Conservation (phyloP, 1,284 basidiomycete species). For the Fomitopsis palustris region DNA sequence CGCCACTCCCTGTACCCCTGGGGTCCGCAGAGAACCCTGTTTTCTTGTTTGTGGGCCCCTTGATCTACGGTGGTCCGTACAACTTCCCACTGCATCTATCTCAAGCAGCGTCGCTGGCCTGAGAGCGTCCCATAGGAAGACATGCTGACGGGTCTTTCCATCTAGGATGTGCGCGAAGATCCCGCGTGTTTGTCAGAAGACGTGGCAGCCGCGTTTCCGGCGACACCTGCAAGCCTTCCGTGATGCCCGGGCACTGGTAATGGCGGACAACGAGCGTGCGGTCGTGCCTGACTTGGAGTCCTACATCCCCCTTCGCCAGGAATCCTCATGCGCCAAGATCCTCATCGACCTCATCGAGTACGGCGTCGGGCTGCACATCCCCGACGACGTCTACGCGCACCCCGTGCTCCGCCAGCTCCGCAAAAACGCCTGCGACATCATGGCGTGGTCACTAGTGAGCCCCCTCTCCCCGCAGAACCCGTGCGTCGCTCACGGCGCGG, state of each 20-base stretch:
- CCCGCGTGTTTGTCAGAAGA: conserved; percentile 13
- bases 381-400: conserved; percentile 28
- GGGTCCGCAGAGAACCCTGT: neutral
- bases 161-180: conserved; percentile 6
- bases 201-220: conserved; percentile 28
- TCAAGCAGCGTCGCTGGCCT: too few species aligned
- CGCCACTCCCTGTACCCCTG: neutral
- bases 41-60: too few species aligned
- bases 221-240: conserved; percentile 27
- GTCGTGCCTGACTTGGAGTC: conserved; percentile 40
- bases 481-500: conserved; percentile 2
- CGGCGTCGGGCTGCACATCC: conserved; percentile 42
- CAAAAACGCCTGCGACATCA: conserved; percentile 39
- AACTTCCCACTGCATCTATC: too few species aligned
- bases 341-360: conserved; percentile 53
- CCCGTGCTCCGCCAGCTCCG: conserved; percentile 33
- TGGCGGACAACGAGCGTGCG: conserved; percentile 19
- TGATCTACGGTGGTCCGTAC: too few species aligned
- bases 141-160: too few species aligned
- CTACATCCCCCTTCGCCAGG: conserved; percentile 42
- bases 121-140: too few species aligned
- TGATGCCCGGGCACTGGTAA: conserved; percentile 19
- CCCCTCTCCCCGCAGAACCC: neutral
- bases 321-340: conserved; percentile 47
- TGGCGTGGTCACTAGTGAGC: conserved; percentile 46